Conservation (phyloP, 1,284 basidiomycete genomes). For the Ganoderma lingzhi region DNA sequence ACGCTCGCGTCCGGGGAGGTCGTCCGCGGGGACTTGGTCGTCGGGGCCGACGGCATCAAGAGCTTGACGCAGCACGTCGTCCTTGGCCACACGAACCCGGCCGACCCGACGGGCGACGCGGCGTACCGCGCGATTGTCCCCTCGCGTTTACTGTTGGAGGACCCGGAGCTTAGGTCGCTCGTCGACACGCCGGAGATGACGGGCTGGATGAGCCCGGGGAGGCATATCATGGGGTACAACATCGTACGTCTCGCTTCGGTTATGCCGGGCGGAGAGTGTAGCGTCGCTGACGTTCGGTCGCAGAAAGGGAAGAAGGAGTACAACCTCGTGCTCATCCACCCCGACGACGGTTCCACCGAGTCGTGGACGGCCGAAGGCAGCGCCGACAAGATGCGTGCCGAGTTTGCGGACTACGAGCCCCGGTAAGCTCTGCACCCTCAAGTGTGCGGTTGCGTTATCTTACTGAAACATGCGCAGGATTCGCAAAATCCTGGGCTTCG, state of each 20-base stretch:
- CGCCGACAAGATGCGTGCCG: constrained; percentile 53
- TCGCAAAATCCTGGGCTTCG: constrained; percentile 48
- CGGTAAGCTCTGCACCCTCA: constrained; percentile 38
- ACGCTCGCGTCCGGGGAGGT: constrained; percentile 49
- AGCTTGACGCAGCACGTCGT: constrained; percentile 61
- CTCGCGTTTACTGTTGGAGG: constrained; percentile 51
- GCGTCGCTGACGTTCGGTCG: neutral
- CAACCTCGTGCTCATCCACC: constrained; percentile 53
- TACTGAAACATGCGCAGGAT: constrained; percentile 38
- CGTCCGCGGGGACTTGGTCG: constrained; percentile 48
- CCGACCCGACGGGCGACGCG: constrained; percentile 61
- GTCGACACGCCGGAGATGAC: constrained; percentile 52
- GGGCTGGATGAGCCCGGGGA: constrained; percentile 51
- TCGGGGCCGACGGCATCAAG: constrained; percentile 57
- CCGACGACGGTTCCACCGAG: constrained; percentile 54
- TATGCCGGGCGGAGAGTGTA: too few species aligned
- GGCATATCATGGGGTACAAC: constrained; percentile 53
- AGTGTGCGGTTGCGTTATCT: neutral
- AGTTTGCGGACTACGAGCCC: constrained; percentile 55
- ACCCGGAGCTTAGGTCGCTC: constrained; percentile 56
- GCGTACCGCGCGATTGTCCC: constrained; percentile 57
- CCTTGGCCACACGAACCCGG: constrained; percentile 41
- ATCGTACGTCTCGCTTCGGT: constrained; percentile 41
- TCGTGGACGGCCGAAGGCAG: constrained; percentile 55
- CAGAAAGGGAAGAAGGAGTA: constrained; percentile 50